Conservation (phyloP, 305 asterid species). For the Fraxinus latifolia region DNA sequence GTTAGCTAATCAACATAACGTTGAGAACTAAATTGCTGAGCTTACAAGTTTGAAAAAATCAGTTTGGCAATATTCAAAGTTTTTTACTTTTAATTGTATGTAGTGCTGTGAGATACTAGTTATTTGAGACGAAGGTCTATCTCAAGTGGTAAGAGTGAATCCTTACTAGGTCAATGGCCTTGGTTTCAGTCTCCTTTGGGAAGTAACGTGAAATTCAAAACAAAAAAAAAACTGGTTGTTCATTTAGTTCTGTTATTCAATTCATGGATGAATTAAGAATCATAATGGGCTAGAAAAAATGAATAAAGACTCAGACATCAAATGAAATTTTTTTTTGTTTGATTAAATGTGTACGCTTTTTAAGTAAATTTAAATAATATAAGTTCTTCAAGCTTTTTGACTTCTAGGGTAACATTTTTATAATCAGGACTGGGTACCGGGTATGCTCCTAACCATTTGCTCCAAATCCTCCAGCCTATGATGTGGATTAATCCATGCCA, state of each 20-base stretch:
- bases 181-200: neutral
- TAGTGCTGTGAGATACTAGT: neutral
- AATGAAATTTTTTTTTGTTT: neutral
- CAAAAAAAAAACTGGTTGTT: neutral
- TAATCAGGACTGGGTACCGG: neutral
- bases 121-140: neutral
- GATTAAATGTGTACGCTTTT: neutral
- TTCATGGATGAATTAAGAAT: neutral
- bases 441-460: neutral
- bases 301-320: neutral
- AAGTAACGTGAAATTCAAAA: neutral
- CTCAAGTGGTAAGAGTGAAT: neutral
- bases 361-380: neutral
- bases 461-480: neutral
- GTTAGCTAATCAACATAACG: neutral
- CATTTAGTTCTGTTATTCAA: neutral
- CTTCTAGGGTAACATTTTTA: neutral
- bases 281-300: neutral
- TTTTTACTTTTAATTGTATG: neutral
- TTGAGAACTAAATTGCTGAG: neutral
- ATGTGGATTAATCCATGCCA: neutral
- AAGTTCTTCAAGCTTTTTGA: neutral
- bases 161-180: neutral
- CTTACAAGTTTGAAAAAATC: neutral
- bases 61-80: neutral